These are phyloP conservation scores for Karstenula rhodostoma DNA, from an alignment of 2,329 filamentous ascomycete species.

Conservation along the genomic window DNA sequence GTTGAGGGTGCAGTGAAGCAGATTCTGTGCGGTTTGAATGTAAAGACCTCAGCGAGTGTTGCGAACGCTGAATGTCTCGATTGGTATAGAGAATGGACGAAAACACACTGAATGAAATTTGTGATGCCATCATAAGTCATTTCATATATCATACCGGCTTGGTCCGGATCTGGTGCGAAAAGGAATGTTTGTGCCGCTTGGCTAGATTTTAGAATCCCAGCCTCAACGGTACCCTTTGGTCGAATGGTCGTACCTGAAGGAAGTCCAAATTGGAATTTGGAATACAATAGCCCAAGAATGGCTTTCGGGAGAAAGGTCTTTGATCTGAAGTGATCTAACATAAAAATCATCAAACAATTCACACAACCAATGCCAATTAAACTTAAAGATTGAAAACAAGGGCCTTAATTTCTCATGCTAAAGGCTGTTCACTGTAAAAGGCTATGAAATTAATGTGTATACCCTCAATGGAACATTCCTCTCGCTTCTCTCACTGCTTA, in stretches of 20 bases:
- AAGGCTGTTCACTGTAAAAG: background rate
- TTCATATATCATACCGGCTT: background rate
- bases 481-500: background rate
- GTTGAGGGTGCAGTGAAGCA: constrained; percentile 97
- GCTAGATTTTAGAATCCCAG: background rate
- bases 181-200: background rate
- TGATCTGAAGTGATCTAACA: background rate
- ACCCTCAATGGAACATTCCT: background rate
- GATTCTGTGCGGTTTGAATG: constrained; percentile 84
- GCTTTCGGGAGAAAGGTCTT: too few species aligned
- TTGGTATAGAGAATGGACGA: constrained; percentile 82
- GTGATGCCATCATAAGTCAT: background rate
- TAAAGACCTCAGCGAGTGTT: constrained; percentile 92
- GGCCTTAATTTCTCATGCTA: background rate
- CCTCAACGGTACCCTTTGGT: background rate
- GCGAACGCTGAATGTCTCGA: constrained; percentile 87
- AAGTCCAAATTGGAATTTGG: background rate
- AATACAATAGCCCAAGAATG: too few species aligned
- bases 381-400: background rate
- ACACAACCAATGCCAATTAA: background rate
- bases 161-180: background rate
- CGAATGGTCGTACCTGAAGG: too few species aligned
- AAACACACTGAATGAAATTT: constrained; percentile 28
- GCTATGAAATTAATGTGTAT: background rate
- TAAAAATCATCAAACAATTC: too few species aligned